A percentile compares a stretch with the other conserved stretches of the same genome.
These are phyloP conservation scores for Lasiodiplodia citricola DNA, from an alignment of 2,329 filamentous ascomycete species.

Conservation along the genomic window DNA sequence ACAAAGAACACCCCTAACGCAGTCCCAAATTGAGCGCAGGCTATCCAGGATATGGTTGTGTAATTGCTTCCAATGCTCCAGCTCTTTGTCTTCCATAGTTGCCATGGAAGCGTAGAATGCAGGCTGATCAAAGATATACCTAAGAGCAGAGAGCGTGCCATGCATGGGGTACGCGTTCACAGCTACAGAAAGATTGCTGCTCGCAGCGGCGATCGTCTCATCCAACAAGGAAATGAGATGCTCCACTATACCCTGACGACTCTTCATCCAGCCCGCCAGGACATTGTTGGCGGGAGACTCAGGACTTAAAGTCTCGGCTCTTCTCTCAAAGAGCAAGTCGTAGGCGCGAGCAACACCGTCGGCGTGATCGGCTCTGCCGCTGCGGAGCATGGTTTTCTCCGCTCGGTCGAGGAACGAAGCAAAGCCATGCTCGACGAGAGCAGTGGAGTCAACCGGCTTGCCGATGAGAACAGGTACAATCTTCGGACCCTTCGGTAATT, in stretches of 20 bases:
- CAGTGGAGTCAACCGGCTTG: background rate
- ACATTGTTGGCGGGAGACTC: background rate
- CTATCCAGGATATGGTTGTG: constrained; percentile 64
- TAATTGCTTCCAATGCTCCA: constrained; percentile 43
- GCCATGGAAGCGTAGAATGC: constrained; percentile 35
- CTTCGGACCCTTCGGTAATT: background rate
- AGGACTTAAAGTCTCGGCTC: background rate
- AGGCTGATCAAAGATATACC: constrained; percentile 56
- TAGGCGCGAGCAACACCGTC: constrained; percentile 85
- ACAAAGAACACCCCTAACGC: constrained; percentile 79
- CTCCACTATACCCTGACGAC: constrained; percentile 55
- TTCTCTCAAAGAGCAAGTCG: constrained; percentile 64
- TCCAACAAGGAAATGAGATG: constrained; percentile 67
- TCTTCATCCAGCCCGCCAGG: constrained; percentile 15
- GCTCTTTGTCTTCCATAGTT: constrained; percentile 8
- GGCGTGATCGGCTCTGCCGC: constrained; percentile 87
- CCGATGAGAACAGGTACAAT: background rate
- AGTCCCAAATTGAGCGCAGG: constrained; percentile 75
- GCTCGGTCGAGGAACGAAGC: constrained; percentile 42
- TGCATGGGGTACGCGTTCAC: constrained; percentile 54
- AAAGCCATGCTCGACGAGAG: constrained; percentile 26
- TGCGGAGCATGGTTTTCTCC: constrained; percentile 66
- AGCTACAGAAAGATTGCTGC: constrained; percentile 68
- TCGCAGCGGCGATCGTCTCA: constrained; percentile 66
- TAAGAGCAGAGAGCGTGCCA: constrained; percentile 47